phyloP scores from a whole-genome alignment of 192 early-diverging fungal genomes.

The Chytriomyces confervae region DNA sequence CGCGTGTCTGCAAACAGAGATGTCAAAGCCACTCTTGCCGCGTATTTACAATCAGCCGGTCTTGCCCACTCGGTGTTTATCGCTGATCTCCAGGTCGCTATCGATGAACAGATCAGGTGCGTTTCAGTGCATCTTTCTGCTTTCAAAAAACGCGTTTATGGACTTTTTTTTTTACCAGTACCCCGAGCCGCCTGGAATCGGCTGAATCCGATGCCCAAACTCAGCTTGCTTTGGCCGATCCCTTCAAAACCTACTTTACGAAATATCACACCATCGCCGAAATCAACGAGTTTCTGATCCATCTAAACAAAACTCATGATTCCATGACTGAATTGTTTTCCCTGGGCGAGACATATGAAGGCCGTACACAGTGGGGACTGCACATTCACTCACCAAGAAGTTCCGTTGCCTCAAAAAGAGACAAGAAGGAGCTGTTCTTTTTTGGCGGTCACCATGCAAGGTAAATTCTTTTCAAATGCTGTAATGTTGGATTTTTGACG shows the following conservation, averaged over 20 bases:
- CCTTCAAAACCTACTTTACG: slow-evolving; percentile 17
- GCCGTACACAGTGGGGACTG: slow-evolving; percentile 55
- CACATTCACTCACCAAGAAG: slow-evolving; percentile 41
- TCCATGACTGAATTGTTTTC: slow-evolving; percentile 47
- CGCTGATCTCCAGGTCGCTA: slow-evolving; percentile 21
- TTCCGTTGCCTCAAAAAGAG: neutral
- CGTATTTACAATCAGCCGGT: neutral
- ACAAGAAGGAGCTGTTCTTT: slow-evolving; percentile 40
- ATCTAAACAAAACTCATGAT: slow-evolving; percentile 47
- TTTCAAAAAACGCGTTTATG: too few species aligned
- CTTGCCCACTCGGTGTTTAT: slow-evolving; percentile 18
- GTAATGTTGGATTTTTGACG: slow-evolving; percentile 1
- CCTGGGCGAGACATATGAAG: slow-evolving; percentile 57
- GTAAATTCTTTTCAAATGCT: slow-evolving; percentile 1
- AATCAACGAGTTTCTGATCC: slow-evolving; percentile 50
- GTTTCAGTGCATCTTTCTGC: neutral
- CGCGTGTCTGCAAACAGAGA: slow-evolving; percentile 9
- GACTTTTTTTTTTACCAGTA: too few species aligned
- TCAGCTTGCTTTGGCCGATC: neutral
- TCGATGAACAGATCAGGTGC: slow-evolving; percentile 9
- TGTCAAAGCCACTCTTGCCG: slow-evolving; percentile 17
- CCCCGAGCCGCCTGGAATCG: too few species aligned
- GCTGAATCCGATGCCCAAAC: too few species aligned
- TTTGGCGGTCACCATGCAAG: slow-evolving; percentile 40
- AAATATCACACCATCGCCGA: slow-evolving; percentile 53